Evolutionary conservation across 805 yeast genomes (phyloP).

Genomic region (Candida saitoana): DNA sequence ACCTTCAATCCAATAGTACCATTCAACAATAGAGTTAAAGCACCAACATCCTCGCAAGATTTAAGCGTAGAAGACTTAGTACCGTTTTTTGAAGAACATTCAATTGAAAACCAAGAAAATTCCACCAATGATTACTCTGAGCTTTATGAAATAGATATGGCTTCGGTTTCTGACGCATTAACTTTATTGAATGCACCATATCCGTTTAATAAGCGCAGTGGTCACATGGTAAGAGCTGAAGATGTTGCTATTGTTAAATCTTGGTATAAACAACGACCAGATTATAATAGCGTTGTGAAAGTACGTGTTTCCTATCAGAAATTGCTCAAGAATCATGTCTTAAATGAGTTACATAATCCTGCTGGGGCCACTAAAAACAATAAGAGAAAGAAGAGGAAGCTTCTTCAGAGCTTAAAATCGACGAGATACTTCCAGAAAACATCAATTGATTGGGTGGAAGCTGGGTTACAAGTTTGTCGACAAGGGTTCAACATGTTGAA

Average conservation of each 20-base stretch:
- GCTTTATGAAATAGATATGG: conserved; percentile 24
- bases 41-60: conserved; percentile 19
- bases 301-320: conserved; percentile 87
- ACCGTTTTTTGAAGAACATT: conserved; percentile 44
- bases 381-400: conserved; percentile 44
- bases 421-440: conserved; percentile 93
- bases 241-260: conserved; percentile 81
- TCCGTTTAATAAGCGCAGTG: conserved; percentile 78
- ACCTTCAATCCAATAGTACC: conserved; percentile 52
- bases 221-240: conserved; percentile 73
- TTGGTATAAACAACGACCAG: conserved; percentile 75
- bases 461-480: conserved; percentile 86
- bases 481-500: conserved; percentile 96
- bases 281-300: conserved; percentile 62
- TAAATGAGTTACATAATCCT: conserved; percentile 61
- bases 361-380: conserved; percentile 19
- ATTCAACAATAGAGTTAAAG: conserved; percentile 11
- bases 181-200: conserved; percentile 75
- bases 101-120: conserved; percentile 6
- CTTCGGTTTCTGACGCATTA: conserved; percentile 50
- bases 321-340: conserved; percentile 69
- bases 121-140: conserved; percentile 3
- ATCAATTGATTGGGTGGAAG: conserved; percentile 96
- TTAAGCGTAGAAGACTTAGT: conserved; percentile 36
- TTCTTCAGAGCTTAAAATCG: conserved; percentile 61